Conservation (phyloP, 192 early-diverging fungal genomes). For the Diversispora eburnea region DNA sequence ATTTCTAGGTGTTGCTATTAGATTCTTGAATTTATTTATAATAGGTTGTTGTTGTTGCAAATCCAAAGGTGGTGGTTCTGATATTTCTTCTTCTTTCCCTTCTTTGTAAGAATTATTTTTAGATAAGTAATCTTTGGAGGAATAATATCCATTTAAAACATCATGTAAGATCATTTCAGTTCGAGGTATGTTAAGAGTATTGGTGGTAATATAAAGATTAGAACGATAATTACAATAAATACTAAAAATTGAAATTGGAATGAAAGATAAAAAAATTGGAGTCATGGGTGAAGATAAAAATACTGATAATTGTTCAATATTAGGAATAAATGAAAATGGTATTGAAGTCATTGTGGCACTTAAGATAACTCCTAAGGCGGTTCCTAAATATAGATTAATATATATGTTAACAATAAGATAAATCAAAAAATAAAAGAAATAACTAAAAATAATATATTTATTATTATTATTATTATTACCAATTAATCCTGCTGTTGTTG, state of each 20-base stretch:
- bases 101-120: too few relatives aligned
- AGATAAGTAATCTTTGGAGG: too few relatives aligned
- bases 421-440: slow-evolving; percentile 13
- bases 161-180: slow-evolving; percentile 42
- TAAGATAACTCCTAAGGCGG: slow-evolving; percentile 41
- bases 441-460: background rate
- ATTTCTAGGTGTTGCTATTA: slow-evolving; percentile 35
- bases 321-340: slow-evolving; percentile 15
- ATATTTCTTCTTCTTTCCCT: background rate
- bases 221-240: slow-evolving; percentile 73
- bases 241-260: slow-evolving; percentile 66
- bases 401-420: slow-evolving; percentile 3
- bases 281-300: slow-evolving; percentile 39
- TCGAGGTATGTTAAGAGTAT: slow-evolving; percentile 57
- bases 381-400: slow-evolving; percentile 29
- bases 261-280: slow-evolving; percentile 58
- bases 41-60: background rate
- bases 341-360: slow-evolving; percentile 42
- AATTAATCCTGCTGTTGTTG: too few relatives aligned
- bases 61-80: background rate
- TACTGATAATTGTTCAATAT: background rate
- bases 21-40: slow-evolving; percentile 5
- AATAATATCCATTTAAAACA: slow-evolving; percentile 27
- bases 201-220: slow-evolving; percentile 58
- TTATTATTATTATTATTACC: background rate